These are phyloP conservation scores for Rhizophlyctis rosea DNA, from an alignment of 192 early-diverging fungal genomes.

Conservation along the genomic window DNA sequence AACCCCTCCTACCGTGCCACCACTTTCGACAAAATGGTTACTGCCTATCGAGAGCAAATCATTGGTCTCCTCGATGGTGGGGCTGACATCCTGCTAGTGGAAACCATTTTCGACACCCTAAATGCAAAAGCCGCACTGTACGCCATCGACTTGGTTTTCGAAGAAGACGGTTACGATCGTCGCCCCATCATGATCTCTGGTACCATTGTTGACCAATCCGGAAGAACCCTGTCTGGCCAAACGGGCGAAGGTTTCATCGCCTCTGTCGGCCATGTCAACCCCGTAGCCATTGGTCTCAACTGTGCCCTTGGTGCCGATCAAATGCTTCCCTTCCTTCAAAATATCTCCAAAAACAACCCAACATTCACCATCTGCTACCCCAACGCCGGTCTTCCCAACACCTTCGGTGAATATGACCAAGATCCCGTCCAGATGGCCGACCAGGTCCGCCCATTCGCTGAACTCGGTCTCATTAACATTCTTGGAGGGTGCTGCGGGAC, in stretches of 20 bases:
- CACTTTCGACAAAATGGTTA: constrained; percentile 90
- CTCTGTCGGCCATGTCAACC: constrained; percentile 74
- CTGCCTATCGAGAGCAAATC: constrained; percentile 87
- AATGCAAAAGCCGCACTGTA: constrained; percentile 95
- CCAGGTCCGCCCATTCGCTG: constrained; percentile 82
- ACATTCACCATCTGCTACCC: constrained; percentile 88
- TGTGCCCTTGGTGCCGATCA: constrained; percentile 73
- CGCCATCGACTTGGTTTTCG: constrained; percentile 84
- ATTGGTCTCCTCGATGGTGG: constrained; percentile 93
- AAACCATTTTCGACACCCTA: constrained; percentile 97
- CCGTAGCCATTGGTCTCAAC: constrained; percentile 81
- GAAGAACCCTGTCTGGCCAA: constrained; percentile 93
- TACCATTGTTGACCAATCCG: constrained; percentile 96
- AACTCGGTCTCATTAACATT: constrained; percentile 91
- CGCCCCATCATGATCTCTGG: constrained; percentile 49
- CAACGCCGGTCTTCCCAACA: constrained; percentile 95
- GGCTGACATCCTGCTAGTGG: constrained; percentile 86
- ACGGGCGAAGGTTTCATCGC: constrained; percentile 95
- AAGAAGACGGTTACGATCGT: constrained; percentile 68
- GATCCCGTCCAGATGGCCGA: constrained; percentile 80
- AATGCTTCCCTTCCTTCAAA: constrained; percentile 94
- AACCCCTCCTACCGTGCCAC: constrained; percentile 93
- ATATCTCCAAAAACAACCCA: constrained; percentile 79
- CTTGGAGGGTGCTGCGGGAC: constrained; percentile 97
- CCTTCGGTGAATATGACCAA: constrained; percentile 96